Percentiles rank a stretch among this genome's conserved stretches.
Conservation (phyloP, 306 rosid species). For the Prosopis cineraria region DNA sequence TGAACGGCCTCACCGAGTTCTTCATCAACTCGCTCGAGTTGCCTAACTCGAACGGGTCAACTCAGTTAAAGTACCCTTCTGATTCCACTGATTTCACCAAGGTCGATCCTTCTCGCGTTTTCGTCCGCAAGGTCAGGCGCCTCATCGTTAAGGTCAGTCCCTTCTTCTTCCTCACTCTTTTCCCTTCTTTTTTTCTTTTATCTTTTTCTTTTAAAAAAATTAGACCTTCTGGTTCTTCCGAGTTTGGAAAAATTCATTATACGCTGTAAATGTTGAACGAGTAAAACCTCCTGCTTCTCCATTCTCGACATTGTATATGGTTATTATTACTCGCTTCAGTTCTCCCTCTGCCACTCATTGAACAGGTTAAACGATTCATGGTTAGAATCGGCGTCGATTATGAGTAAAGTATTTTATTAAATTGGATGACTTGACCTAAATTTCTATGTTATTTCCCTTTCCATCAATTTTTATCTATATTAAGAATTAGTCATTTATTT, state of each 20-base stretch:
- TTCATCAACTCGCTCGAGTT: slow-evolving; percentile 4
- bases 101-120: slow-evolving; percentile 67
- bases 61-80: slow-evolving; percentile 29
- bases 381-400: no score
- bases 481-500: background rate
- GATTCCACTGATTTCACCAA: slow-evolving; percentile 29
- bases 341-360: no score
- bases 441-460: no score
- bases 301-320: background rate
- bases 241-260: background rate
- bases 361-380: no score
- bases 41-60: slow-evolving; percentile 22
- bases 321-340: background rate
- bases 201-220: no score
- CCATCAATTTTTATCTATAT: background rate
- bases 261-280: no score
- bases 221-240: background rate
- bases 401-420: no score
- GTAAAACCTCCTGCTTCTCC: background rate
- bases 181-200: background rate
- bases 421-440: no score
- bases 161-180: background rate
- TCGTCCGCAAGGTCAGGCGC: slow-evolving; percentile 66
- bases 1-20: slow-evolving; percentile 23
- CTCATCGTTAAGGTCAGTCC: slow-evolving; percentile 61